Percentiles rank a stretch among this genome's conserved stretches.
phyloP scores from a whole-genome alignment of 2,329 filamentous ascomycete genomes.

The Colletotrichum sp. region DNA sequence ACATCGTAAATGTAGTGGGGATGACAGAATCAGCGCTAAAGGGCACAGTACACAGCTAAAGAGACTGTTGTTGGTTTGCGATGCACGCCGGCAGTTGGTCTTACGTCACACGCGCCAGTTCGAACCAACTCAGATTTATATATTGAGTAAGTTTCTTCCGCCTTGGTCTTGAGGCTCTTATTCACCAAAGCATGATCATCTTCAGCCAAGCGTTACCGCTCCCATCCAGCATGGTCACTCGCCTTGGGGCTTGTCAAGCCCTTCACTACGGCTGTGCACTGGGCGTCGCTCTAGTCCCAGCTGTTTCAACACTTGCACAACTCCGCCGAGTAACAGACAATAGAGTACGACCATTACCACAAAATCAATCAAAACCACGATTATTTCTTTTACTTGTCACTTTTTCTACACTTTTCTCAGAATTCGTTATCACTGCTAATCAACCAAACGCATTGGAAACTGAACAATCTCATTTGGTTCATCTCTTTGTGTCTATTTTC shows the following conservation, averaged over 20 bases:
- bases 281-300: not conserved
- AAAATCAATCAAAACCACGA: not conserved
- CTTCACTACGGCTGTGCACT: slow-evolving; percentile 5
- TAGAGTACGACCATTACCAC: not conserved
- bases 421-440: not conserved
- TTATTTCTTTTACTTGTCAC: not conserved
- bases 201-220: not conserved
- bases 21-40: not conserved
- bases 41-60: not conserved
- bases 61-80: not conserved
- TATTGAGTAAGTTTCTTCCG: not conserved
- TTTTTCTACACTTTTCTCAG: not conserved
- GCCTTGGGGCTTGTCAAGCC: not conserved
- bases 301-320: not conserved
- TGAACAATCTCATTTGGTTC: not conserved
- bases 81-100: not conserved
- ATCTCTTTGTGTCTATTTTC: not conserved
- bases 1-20: not conserved
- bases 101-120: not conserved
- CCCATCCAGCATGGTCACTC: not conserved
- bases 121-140: not conserved
- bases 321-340: not conserved
- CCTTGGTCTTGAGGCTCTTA: not conserved
- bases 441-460: not conserved
- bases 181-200: not conserved